Evolutionary conservation across 768 basidiomycete genomes (phyloP).

Genomic region (Lactarius vividus): DNA sequence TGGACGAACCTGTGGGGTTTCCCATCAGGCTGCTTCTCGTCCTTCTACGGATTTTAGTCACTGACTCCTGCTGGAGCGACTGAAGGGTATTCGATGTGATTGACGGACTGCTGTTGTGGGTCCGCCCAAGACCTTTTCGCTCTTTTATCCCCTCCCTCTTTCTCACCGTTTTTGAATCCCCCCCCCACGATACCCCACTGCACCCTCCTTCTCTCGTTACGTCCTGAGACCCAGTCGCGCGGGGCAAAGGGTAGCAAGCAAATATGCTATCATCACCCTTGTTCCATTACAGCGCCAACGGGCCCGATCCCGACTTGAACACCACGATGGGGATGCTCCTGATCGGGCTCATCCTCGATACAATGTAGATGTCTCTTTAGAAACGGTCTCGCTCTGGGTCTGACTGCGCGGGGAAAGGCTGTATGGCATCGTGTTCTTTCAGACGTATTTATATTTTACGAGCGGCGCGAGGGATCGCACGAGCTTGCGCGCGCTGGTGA

Average conservation of each 20-base stretch:
- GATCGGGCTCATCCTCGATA: conserved; percentile 8
- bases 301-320: background rate
- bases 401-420: background rate
- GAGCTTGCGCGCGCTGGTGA: conserved; percentile 12
- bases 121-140: background rate
- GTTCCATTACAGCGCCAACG: background rate
- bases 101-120: background rate
- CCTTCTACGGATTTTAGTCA: background rate
- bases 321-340: conserved; percentile 11
- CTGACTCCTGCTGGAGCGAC: background rate
- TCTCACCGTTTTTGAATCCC: background rate
- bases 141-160: background rate
- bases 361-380: conserved; percentile 1
- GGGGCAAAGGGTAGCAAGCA: background rate
- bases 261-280: background rate
- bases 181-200: background rate
- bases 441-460: conserved; percentile 5
- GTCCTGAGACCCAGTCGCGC: background rate
- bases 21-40: background rate
- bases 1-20: background rate
- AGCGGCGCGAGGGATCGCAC: background rate
- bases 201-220: background rate
- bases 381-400: background rate
- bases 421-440: conserved; percentile 14
- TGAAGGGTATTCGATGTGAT: background rate